Percentiles rank a stretch among this genome's conserved stretches.
Conservation (phyloP, 805 yeast species). For the Saccharomycopsis sp. region DNA sequence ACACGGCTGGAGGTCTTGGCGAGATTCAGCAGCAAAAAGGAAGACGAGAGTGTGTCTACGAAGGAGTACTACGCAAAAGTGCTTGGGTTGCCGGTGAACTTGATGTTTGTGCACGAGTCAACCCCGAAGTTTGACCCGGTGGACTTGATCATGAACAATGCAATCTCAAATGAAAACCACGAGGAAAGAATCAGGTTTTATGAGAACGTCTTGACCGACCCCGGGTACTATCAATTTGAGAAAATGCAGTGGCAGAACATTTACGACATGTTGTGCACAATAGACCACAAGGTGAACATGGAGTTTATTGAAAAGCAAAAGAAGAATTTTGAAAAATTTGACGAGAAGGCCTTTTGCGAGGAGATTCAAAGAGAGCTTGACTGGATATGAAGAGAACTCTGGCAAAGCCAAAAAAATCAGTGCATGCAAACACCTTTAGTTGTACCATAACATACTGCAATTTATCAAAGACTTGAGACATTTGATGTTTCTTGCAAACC, state of each 20-base stretch:
- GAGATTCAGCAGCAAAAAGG: constrained; percentile 4
- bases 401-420: no score
- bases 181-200: constrained; percentile 15
- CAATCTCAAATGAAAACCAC: constrained; percentile 11
- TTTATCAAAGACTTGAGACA: no score
- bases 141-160: constrained; percentile 15
- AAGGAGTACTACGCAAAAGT: constrained; percentile 15
- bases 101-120: constrained; percentile 17
- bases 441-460: no score
- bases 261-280: constrained; percentile 13
- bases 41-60: constrained; percentile 6
- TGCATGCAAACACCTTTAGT: no score
- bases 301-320: constrained; percentile 14
- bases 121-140: constrained; percentile 20
- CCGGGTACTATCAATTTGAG: constrained; percentile 17
- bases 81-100: constrained; percentile 8
- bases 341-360: constrained; percentile 12
- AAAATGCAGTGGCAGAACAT: constrained; percentile 20
- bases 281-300: constrained; percentile 10
- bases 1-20: background rate
- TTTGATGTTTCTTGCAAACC: no score
- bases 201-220: constrained; percentile 15
- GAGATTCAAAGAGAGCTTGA: constrained; percentile 13
- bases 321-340: constrained; percentile 7
- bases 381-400: no score